Conservation (phyloP, 2,329 filamentous ascomycete genomes). For the Cylindrodendrum hubeiense region DNA sequence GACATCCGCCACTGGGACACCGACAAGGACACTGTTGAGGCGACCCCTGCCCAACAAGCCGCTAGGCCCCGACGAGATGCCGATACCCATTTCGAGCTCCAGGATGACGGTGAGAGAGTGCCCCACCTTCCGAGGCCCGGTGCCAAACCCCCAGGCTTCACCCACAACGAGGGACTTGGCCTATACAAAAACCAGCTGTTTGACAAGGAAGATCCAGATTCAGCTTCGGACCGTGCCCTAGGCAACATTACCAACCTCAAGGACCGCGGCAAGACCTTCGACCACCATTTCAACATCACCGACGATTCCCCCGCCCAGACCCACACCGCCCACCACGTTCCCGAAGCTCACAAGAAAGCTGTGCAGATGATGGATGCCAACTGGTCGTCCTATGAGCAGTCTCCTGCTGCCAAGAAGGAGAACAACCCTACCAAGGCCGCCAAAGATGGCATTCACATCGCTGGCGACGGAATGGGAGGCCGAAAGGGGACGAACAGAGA, state of each 20-base stretch:
- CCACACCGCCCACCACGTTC: slow-evolving; percentile 57
- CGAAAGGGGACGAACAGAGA: slow-evolving; percentile 63
- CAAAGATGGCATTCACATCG: slow-evolving; percentile 54
- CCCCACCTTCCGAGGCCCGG: slow-evolving; percentile 60
- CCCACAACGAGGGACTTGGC: slow-evolving; percentile 73
- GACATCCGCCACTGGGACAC: slow-evolving; percentile 85
- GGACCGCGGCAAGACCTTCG: slow-evolving; percentile 81
- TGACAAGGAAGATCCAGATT: slow-evolving; percentile 64
- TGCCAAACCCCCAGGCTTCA: slow-evolving; percentile 64
- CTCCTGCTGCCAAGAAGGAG: slow-evolving; percentile 52
- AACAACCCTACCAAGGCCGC: slow-evolving; percentile 28
- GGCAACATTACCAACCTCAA: slow-evolving; percentile 79
- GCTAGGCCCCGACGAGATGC: slow-evolving; percentile 82
- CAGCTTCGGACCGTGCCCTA: slow-evolving; percentile 61
- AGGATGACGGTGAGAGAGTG: slow-evolving; percentile 76
- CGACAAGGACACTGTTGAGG: slow-evolving; percentile 66
- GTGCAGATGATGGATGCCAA: slow-evolving; percentile 80
- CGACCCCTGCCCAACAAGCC: slow-evolving; percentile 70
- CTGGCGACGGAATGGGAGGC: slow-evolving; percentile 75
- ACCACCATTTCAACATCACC: slow-evolving; percentile 80
- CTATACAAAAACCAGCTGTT: slow-evolving; percentile 85
- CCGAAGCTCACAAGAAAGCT: slow-evolving; percentile 74
- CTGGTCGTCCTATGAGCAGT: slow-evolving; percentile 69
- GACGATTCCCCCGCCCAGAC: slow-evolving; percentile 72
- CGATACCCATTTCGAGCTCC: slow-evolving; percentile 85